Evolutionary conservation across 768 basidiomycete genomes (phyloP).

Genomic region (Mrakia hoshinonis): DNA sequence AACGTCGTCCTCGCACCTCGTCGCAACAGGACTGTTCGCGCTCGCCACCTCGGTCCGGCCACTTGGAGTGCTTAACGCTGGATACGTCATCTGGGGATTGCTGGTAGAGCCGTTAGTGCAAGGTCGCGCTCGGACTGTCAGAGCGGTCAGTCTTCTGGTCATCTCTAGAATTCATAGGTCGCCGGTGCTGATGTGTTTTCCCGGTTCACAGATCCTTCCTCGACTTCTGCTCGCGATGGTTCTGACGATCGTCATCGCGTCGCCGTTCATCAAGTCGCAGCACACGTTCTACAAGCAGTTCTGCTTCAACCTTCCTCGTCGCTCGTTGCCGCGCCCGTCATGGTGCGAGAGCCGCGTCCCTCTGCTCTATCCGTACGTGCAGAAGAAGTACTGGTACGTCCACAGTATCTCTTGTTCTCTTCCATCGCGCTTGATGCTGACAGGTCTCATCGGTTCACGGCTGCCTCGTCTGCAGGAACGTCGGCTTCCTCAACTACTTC

Average conservation of each 20-base stretch:
- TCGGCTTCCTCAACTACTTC: constrained; percentile 82
- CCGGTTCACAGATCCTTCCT: constrained; percentile 41
- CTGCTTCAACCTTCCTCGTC: constrained; percentile 44
- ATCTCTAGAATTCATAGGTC: background rate
- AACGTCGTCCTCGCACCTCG: background rate
- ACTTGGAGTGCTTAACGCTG: constrained; percentile 35
- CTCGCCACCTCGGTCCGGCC: constrained; percentile 34
- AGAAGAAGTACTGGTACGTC: constrained; percentile 63
- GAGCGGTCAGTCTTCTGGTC: background rate
- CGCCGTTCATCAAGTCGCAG: constrained; percentile 69
- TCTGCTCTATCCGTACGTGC: constrained; percentile 71
- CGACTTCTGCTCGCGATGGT: constrained; percentile 40
- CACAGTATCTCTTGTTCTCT: background rate
- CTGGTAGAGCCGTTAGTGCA: constrained; percentile 24
- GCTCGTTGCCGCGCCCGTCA: constrained; percentile 30
- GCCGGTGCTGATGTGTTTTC: background rate
- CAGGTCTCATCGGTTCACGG: background rate
- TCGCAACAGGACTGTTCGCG: constrained; percentile 32
- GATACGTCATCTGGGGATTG: constrained; percentile 22
- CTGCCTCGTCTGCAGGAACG: constrained; percentile 46
- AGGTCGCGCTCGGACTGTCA: constrained; percentile 1
- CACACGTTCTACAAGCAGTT: constrained; percentile 56
- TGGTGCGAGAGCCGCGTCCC: constrained; percentile 66
- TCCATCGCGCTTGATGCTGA: background rate
- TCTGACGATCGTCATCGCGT: constrained; percentile 48